A percentile compares a stretch with the other conserved stretches of the same genome.
Evolutionary conservation across 108 stramenopile genomes (phyloP).

Genomic region (Skeletonema tropicum): DNA sequence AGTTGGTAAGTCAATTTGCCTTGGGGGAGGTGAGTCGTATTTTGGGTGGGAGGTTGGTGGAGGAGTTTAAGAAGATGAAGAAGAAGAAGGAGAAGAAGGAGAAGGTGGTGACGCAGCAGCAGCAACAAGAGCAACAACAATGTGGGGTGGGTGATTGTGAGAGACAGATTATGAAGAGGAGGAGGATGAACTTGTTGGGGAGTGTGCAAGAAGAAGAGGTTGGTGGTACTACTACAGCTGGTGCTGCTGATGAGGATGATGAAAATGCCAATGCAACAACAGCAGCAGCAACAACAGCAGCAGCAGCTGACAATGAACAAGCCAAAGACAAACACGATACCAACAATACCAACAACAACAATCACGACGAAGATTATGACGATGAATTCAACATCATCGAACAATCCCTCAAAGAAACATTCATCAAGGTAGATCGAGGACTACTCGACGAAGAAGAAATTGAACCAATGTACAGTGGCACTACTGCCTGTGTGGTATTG

Average conservation of each 20-base stretch:
- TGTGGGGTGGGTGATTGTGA: not conserved
- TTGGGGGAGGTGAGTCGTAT: slow-evolving; percentile 81
- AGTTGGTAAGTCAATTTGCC: slow-evolving; percentile 90
- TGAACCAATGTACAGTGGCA: slow-evolving; percentile 87
- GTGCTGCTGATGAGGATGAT: too few relatives aligned
- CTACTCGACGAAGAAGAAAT: slow-evolving; percentile 65
- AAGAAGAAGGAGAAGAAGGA: slow-evolving; percentile 42
- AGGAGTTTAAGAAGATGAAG: slow-evolving; percentile 66
- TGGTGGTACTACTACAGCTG: not conserved
- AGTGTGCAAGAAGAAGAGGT: not conserved
- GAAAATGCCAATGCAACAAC: not conserved
- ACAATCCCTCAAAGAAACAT: slow-evolving; percentile 78
- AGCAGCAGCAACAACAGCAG: not conserved
- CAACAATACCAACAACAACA: not conserved
- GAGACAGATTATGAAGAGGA: not conserved
- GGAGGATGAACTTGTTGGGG: not conserved
- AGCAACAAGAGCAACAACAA: too few relatives aligned
- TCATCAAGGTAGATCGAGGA: slow-evolving; percentile 78
- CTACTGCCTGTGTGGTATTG: slow-evolving; percentile 91
- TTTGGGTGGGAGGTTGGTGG: slow-evolving; percentile 69
- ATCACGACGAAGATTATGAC: not conserved
- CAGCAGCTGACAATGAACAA: not conserved
- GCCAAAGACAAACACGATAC: not conserved
- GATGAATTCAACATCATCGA: slow-evolving; percentile 40
- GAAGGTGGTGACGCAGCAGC: slow-evolving; percentile 1